Percentiles rank a stretch among this genome's conserved stretches.
phyloP scores from a whole-genome alignment of 225 moss, liverwort and hornwort species.

The Ulota crispa region DNA sequence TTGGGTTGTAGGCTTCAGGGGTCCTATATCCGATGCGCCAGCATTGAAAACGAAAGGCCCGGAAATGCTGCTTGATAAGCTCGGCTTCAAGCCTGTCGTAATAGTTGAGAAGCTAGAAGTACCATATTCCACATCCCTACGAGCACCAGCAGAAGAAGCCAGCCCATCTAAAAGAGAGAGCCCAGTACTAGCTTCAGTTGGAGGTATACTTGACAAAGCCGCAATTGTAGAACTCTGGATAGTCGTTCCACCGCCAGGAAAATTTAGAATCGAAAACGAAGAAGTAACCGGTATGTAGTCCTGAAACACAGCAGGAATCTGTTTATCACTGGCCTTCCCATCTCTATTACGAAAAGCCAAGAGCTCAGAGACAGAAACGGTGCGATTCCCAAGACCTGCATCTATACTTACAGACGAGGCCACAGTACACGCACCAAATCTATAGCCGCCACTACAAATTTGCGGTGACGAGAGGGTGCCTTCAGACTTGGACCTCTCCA shows the following conservation, averaged over 20 bases:
- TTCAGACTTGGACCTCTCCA: constrained; percentile 34
- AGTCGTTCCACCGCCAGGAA: constrained; percentile 24
- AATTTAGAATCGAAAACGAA: constrained; percentile 45
- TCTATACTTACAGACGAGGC: constrained; percentile 41
- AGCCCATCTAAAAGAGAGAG: constrained; percentile 16
- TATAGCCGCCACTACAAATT: constrained; percentile 13
- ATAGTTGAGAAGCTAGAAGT: constrained; percentile 34
- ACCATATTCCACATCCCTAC: constrained; percentile 22
- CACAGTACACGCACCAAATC: constrained; percentile 39
- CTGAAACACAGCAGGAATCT: constrained; percentile 23
- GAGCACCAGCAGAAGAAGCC: constrained; percentile 19
- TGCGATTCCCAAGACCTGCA: constrained; percentile 47
- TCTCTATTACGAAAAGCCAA: constrained; percentile 51
- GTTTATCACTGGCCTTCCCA: constrained; percentile 28
- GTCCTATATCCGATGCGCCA: constrained; percentile 32
- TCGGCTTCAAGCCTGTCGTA: constrained; percentile 31
- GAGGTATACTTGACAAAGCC: constrained; percentile 6
- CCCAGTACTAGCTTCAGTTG: constrained; percentile 8
- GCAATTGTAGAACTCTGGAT: constrained; percentile 7
- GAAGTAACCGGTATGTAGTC: constrained; percentile 38
- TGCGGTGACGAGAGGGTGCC: constrained; percentile 20
- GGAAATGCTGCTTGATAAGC: constrained; percentile 32
- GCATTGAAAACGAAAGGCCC: constrained; percentile 74
- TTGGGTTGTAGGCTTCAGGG: constrained; percentile 33
- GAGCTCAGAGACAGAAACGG: constrained; percentile 62